Evolutionary conservation across 768 basidiomycete genomes (phyloP).

Genomic region (Pholiota conissans): DNA sequence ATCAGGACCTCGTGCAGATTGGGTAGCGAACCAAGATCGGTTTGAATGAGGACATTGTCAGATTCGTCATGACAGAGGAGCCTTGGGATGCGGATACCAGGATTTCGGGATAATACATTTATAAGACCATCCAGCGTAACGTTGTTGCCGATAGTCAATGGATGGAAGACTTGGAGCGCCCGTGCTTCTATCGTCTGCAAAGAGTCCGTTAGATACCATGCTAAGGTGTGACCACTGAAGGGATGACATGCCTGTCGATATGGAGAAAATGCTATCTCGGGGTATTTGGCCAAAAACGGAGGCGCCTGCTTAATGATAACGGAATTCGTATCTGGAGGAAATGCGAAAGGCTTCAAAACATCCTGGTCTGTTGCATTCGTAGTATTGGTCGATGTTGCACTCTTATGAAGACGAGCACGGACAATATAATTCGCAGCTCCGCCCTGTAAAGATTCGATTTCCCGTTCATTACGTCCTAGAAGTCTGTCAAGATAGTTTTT

Average conservation of each 20-base stretch:
- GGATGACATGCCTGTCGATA: conserved; percentile 10
- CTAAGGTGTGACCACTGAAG: background rate
- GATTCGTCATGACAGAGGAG: conserved; percentile 6
- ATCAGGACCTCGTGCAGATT: conserved; percentile 3
- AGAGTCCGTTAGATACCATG: background rate
- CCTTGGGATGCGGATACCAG: conserved; percentile 7
- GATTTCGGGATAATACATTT: background rate
- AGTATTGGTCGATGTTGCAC: background rate
- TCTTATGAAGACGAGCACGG: background rate
- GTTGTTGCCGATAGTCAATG: background rate
- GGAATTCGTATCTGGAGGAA: background rate
- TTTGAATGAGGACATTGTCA: conserved; percentile 9
- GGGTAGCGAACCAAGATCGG: conserved; percentile 6
- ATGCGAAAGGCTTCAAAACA: background rate
- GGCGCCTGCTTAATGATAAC: conserved; percentile 10
- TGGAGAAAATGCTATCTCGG: conserved; percentile 9
- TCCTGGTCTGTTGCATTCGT: background rate
- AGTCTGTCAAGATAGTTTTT: conserved; percentile 3
- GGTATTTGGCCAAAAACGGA: conserved; percentile 5
- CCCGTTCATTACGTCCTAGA: conserved; percentile 1
- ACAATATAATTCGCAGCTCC: conserved; percentile 11
- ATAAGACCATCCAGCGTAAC: background rate
- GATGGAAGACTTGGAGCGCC: conserved; percentile 3
- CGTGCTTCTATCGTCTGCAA: conserved; percentile 8
- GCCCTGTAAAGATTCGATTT: conserved; percentile 4